Evolutionary conservation across 2,329 filamentous ascomycete species (phyloP), one percentile per base, ranked within the genome.

Genomic region (Whalleya microplaca): DNA sequence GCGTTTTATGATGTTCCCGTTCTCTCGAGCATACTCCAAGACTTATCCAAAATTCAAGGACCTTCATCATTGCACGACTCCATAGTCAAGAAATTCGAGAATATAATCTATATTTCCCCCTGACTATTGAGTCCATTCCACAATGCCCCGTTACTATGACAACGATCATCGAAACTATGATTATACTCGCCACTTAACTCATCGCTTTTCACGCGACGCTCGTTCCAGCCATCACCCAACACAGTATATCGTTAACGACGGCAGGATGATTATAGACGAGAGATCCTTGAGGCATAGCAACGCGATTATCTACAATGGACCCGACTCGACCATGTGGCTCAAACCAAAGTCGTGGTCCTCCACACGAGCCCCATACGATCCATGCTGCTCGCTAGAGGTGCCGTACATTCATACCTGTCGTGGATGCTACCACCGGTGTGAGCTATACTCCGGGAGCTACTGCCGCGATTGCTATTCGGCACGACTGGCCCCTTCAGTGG

Each of bases 261-360:
- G 69, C 3, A 57, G 53, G 6, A 60, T 70, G 20, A 21, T 63
- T 14, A 32, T 71, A 27, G 56, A 69, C 45, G 61, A 66, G 27
- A 57, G 55, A 21, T 42, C 61, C 14, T 51, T 68, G 2, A 53
- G 45, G 41, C 48, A 63, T 32, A 60, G 48, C 50, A 65, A 66
- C 41, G 63, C 68, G 6, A 32, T 71, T 55, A 68, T 71, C 48
- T 67, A 68, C 56, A 71, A 71, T 48, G 48, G 65, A 1, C 64
- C 61, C 0, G 64, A 62, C 1, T 65, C 68, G 16, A 62, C 54
- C 1, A 58, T 71, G 53, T 61, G 62, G 32, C 44, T 63, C 19
- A 19, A 44, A 3, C 45, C 53, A 10, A 56, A 16, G 9, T 32
- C 29, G 10, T 12, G 48, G 18, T 42, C 40, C 37, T 9, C 23